Evolutionary conservation across 2,329 filamentous ascomycete species (phyloP).

Genomic region (Exophiala spinifera): DNA sequence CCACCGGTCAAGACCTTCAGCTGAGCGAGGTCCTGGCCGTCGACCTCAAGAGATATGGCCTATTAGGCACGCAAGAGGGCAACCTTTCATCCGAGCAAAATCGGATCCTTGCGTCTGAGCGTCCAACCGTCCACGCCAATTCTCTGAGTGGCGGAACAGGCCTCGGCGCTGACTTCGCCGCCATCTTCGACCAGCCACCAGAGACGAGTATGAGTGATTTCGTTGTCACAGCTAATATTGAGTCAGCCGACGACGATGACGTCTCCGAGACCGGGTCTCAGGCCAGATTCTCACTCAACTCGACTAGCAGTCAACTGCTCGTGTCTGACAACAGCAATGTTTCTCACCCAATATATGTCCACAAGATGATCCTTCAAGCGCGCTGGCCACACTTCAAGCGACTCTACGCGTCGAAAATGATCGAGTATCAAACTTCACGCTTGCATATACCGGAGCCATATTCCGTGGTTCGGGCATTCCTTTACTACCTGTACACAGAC

Average conservation of each 20-base stretch:
- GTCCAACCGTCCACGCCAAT: conserved; percentile 52
- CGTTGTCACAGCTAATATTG: conserved; percentile 80
- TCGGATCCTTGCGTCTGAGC: conserved; percentile 52
- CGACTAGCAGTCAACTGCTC: conserved; percentile 21
- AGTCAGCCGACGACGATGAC: conserved; percentile 58
- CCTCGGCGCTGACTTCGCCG: conserved; percentile 82
- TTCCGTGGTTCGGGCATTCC: conserved; percentile 85
- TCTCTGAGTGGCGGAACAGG: conserved; percentile 32
- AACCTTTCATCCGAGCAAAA: conserved; percentile 50
- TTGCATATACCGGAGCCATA: conserved; percentile 99
- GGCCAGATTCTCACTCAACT: conserved; percentile 24
- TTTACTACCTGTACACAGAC: conserved; percentile 96
- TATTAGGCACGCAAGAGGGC: conserved; percentile 74
- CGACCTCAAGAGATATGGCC: conserved; percentile 85
- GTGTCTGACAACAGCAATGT: conserved; percentile 44
- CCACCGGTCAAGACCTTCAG: conserved; percentile 78
- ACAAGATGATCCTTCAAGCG: conserved; percentile 88
- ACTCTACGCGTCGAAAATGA: conserved; percentile 90
- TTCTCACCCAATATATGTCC: conserved; percentile 85
- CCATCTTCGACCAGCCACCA: conserved; percentile 80
- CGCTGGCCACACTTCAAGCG: conserved; percentile 96
- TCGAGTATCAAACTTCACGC: conserved; percentile 92
- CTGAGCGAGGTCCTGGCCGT: conserved; percentile 92
- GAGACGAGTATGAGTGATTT: conserved; percentile 85
- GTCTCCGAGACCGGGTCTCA: conserved; percentile 26